Evolutionary conservation across 805 yeast species (phyloP), one percentile per base, ranked within the genome.

Genomic region (Kodamaea jinghongensis): DNA sequence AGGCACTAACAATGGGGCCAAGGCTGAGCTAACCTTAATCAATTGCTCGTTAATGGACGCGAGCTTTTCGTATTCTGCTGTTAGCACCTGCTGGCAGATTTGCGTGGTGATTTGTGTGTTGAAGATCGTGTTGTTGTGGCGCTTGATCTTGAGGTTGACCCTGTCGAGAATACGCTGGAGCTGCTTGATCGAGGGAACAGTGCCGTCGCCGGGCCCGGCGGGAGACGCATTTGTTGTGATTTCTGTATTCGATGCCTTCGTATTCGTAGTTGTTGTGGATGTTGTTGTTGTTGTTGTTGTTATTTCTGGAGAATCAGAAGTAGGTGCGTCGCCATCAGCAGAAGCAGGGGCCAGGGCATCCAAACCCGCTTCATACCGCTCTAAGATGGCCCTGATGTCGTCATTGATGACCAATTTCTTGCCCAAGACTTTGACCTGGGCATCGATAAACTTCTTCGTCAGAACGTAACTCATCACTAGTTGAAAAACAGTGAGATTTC

Each of bases 21-120:
- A 37, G 6, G 58, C 36, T 4, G 34, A 26, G 23, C 51, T 46
- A 4, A 60, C 42, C 16, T 52, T 52, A 14, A 30, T 36, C 20
- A 68, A 42, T 30, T 52, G 51, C n/a, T 56, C 61, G 41, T 53
- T 55, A n/a, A 64, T 63, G 15, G 47, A 34, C 13, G 46, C 38
- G 10, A 66, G 26, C 36, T 62, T 58, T 17, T 55, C 52, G 26
- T 52, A 50, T 40, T 68, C 73, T 31, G 54, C 44, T 46, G 63
- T 61, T 7, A 60, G 28, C 11, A 67, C 49, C 43, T 68, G 73
- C 43, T 59, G 68, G 14, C 58, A 60, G 1, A 68, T 58, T 38
- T 65, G 71, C 41, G 58, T 56, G 4, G 57, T 50, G n/a, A 61
- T 55, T 42, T 67, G 68, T 23, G 52, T 41, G 17, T 50, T 44